These are phyloP conservation scores for Acorus gramineus DNA, from an alignment of 106 monocot species.

Conservation along the genomic window DNA sequence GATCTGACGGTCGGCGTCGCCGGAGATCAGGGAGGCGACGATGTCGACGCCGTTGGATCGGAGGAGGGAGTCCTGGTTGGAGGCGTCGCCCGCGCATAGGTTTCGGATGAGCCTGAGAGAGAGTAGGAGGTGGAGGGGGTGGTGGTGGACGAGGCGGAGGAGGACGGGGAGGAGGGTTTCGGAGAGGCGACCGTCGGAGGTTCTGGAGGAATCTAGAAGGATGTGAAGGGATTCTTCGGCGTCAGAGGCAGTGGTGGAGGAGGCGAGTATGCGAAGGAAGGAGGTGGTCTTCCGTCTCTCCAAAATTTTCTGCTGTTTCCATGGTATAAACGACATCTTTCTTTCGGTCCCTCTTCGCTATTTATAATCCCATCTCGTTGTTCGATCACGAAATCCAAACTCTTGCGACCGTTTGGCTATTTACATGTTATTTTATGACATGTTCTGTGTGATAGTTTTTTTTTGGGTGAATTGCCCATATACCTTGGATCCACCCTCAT, in stretches of 20 bases:
- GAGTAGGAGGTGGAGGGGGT: conserved; percentile 14
- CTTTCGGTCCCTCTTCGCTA: too few relatives aligned
- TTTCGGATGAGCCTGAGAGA: conserved; percentile 65
- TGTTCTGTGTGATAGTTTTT: too few relatives aligned
- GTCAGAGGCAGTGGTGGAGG: too few relatives aligned
- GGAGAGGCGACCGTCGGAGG: conserved; percentile 20
- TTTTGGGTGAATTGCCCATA: too few relatives aligned
- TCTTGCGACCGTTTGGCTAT: too few relatives aligned
- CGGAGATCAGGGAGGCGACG: conserved; percentile 16
- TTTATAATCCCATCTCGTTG: too few relatives aligned
- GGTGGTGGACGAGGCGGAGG: conserved; percentile 8
- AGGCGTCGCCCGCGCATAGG: conserved; percentile 55
- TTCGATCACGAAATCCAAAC: too few relatives aligned
- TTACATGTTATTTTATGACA: too few relatives aligned
- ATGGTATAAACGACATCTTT: too few relatives aligned
- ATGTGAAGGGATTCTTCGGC: conserved; percentile 18
- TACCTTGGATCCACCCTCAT: too few relatives aligned
- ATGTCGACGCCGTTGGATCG: conserved; percentile 20
- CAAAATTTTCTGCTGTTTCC: too few relatives aligned
- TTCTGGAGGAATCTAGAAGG: conserved; percentile 36
- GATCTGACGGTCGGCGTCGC: conserved; percentile 9
- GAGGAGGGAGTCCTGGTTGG: conserved; percentile 46
- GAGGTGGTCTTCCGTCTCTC: neutral
- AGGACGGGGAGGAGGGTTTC: conserved; percentile 23
- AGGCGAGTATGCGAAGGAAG: too few relatives aligned